These are phyloP conservation scores for Neurospora sp. DNA, from an alignment of 495 filamentous ascomycete species.

Conservation along the genomic window DNA sequence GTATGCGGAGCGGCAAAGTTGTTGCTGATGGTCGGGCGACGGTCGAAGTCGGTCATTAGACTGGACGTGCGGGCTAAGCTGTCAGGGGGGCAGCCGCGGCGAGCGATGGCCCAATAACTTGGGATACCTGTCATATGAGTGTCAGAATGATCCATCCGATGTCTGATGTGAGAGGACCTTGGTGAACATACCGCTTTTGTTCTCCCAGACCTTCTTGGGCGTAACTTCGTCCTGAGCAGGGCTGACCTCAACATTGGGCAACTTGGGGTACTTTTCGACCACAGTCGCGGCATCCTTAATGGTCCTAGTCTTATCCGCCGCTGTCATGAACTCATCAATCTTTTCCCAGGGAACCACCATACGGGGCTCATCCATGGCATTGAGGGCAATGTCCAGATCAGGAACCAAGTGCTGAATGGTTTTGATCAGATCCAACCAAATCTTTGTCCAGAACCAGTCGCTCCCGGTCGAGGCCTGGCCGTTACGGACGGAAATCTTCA, in stretches of 20 bases:
- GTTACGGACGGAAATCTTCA: conserved; percentile 48
- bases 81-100: conserved; percentile 49
- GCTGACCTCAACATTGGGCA: conserved; percentile 20
- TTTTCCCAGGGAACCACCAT: conserved; percentile 57
- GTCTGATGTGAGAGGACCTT: not conserved
- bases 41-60: conserved; percentile 29
- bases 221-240: conserved; percentile 15
- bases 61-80: conserved; percentile 43
- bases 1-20: conserved; percentile 31
- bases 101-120: conserved; percentile 54
- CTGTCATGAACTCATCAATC: conserved; percentile 45
- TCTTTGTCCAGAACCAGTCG: conserved; percentile 54
- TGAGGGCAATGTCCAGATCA: conserved; percentile 63
- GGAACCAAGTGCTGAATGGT: conserved; percentile 51
- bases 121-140: conserved; percentile 14
- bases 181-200: conserved; percentile 24
- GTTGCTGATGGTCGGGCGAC: conserved; percentile 33
- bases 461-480: conserved; percentile 44
- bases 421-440: conserved; percentile 47
- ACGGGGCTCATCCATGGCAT: conserved; percentile 59
- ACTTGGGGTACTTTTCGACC: conserved; percentile 22
- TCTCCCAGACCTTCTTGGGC: conserved; percentile 31
- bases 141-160: conserved; percentile 10
- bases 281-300: conserved; percentile 26
- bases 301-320: conserved; percentile 39